Base-by-base conservation (phyloP, 768 basidiomycete species). In the Ephemerocybe angulata region DNA sequence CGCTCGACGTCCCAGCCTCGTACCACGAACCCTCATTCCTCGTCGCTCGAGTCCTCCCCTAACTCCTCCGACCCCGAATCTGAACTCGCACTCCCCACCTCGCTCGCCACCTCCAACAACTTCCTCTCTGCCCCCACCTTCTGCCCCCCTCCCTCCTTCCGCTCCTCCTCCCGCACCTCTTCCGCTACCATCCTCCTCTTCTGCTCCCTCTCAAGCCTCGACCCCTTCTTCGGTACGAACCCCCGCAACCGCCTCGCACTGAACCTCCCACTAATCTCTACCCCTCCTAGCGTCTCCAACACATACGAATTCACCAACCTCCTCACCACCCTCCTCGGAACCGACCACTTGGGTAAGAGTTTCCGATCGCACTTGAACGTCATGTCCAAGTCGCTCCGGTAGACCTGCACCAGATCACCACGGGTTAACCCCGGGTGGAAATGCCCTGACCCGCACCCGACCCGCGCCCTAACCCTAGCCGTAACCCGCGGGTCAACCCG, bases 331-430 rank as follows among this genome's bases (percentile, higher is more conserved):
- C 58, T 31, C 0, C 38, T 38, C 1, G 70, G 72, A 13, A 46
- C 35, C 4, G 70, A 72, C 72, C 72, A 75, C 28, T 56, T 65
- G 2, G 66, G 64, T 8, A 59, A 24, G 1, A 73, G 53, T 40
- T 75, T 74, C 6, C 57, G 22, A 19, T 65, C 57, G 0, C 66
- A 57, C 12, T 57, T 60, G 55, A 71, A 58, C 2, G 66, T 71
- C 51, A 62, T 59, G 44, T 67, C 65, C 0, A 67, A 53, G 15
- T 63, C 54, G 11, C 52, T 66, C 22, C 61, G 31, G 19, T 66
- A 64, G 2, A 75, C 59, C 53, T 76, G 73, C 15, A 72, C 70
- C 1, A 72, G 56, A 19, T 68, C 50, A 0, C 65, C 65, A n/a
- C n/a, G n/a, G n/a, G n/a, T n/a, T n/a, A n/a, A n/a, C n/a, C n/a